Evolutionary conservation across 768 basidiomycete genomes (phyloP).

Genomic region (Pleurotus tuber-regium): DNA sequence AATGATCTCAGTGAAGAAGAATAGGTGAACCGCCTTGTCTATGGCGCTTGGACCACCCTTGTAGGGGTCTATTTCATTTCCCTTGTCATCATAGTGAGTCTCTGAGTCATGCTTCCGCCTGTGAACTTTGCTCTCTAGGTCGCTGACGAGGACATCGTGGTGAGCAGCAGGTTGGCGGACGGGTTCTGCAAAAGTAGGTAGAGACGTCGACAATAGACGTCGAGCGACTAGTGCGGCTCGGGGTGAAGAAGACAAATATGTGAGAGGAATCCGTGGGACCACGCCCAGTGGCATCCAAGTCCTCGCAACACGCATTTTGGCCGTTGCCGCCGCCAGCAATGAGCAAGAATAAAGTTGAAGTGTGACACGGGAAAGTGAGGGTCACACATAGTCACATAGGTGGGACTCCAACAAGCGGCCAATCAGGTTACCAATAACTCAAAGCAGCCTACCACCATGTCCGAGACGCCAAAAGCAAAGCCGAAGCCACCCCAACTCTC

Average conservation of each 20-base stretch:
- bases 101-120: neutral
- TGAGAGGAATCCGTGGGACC: constrained; percentile 40
- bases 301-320: constrained; percentile 33
- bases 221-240: constrained; percentile 38
- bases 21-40: constrained; percentile 93
- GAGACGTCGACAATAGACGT: constrained; percentile 51
- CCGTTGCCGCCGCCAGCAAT: constrained; percentile 40
- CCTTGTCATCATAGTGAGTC: constrained; percentile 37
- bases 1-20: constrained; percentile 99
- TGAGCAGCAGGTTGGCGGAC: constrained; percentile 17
- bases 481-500: constrained; percentile 55
- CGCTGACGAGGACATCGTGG: constrained; percentile 34
- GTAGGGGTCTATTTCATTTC: constrained; percentile 64
- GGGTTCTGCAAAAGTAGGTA: constrained; percentile 36
- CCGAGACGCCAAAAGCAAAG: constrained; percentile 52
- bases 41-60: constrained; percentile 82
- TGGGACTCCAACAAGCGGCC: constrained; percentile 29
- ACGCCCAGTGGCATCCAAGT: constrained; percentile 50
- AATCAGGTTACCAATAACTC: constrained; percentile 43
- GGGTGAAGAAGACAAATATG: constrained; percentile 26
- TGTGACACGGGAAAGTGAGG: constrained; percentile 30
- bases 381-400: constrained; percentile 30
- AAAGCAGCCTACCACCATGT: constrained; percentile 37
- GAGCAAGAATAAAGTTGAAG: constrained; percentile 22
- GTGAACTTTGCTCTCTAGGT: constrained; percentile 29